Conservation (phyloP, 345 rosid species). For the Durio zibethinus region DNA sequence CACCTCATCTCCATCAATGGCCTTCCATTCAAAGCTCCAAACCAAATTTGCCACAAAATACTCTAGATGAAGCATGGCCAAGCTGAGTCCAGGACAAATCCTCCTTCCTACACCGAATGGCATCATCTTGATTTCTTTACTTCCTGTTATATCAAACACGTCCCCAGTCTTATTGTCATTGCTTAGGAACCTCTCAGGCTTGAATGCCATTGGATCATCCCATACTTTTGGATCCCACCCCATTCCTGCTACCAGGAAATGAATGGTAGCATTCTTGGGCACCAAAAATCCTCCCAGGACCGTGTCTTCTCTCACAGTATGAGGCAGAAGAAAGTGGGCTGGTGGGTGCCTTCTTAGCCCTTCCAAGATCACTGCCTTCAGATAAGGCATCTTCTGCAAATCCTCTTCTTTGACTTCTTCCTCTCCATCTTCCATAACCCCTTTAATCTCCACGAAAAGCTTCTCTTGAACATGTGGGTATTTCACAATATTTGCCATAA, state of each 20-base stretch:
- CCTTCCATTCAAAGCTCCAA: constrained; percentile 33
- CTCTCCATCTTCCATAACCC: constrained; percentile 6
- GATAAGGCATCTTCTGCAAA: constrained; percentile 23
- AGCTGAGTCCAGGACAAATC: constrained; percentile 27
- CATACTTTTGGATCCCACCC: constrained; percentile 30
- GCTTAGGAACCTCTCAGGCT: constrained; percentile 31
- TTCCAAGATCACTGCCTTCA: constrained; percentile 30
- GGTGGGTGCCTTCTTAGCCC: constrained; percentile 36
- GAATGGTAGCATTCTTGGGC: constrained; percentile 23
- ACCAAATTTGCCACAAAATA: constrained; percentile 36
- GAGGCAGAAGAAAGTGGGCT: constrained; percentile 22
- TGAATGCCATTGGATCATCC: constrained; percentile 41
- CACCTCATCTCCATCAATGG: constrained; percentile 18
- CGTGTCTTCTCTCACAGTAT: constrained; percentile 27
- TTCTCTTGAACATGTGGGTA: constrained; percentile 22
- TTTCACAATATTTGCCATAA: constrained; percentile 39
- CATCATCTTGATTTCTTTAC: too few species aligned
- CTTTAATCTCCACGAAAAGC: constrained; percentile 21
- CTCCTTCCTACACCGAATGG: too few species aligned
- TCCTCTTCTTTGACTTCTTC: constrained; percentile 28
- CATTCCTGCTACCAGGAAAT: constrained; percentile 30
- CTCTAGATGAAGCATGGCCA: constrained; percentile 33
- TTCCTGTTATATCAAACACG: too few species aligned
- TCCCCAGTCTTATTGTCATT: background rate
- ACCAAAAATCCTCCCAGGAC: constrained; percentile 27